Evolutionary conservation across 495 filamentous ascomycete species (phyloP).

Genomic region (Lepidopterella palustris): DNA sequence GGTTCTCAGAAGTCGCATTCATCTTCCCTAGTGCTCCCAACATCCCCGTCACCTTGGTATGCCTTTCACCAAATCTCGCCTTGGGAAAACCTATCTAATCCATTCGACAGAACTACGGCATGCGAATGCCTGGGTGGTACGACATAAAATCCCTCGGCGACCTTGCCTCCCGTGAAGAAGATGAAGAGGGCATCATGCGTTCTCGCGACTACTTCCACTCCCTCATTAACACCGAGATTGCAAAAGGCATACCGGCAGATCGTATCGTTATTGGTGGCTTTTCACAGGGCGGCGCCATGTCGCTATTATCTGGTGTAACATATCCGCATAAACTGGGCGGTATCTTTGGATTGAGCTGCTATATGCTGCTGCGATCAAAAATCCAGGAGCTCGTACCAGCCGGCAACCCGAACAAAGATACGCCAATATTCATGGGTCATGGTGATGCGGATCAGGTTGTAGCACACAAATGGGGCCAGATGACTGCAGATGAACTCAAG

Average conservation of each 20-base stretch:
- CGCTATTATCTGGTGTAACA: constrained; percentile 63
- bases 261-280: constrained; percentile 80
- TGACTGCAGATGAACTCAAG: constrained; percentile 56
- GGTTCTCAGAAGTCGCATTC: constrained; percentile 86
- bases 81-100: constrained; percentile 4
- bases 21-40: constrained; percentile 88
- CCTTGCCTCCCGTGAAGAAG: constrained; percentile 43
- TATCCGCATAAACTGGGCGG: constrained; percentile 70
- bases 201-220: constrained; percentile 69
- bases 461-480: constrained; percentile 56
- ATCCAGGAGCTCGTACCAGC: constrained; percentile 58
- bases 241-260: constrained; percentile 71
- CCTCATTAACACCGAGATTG: constrained; percentile 76
- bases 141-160: constrained; percentile 59
- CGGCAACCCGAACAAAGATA: constrained; percentile 65
- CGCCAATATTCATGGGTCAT: constrained; percentile 83
- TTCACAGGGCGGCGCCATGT: constrained; percentile 57
- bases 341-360: constrained; percentile 79
- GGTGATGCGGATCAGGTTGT: constrained; percentile 70
- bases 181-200: constrained; percentile 71
- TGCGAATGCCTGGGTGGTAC: constrained; percentile 89
- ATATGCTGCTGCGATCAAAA: constrained; percentile 68
- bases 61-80: constrained; percentile 24
- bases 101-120: constrained; percentile 59
- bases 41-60: constrained; percentile 82